Evolutionary conservation across 768 basidiomycete species (phyloP), one percentile per base, ranked within the genome.

Genomic region (Hericium erinaceus): DNA sequence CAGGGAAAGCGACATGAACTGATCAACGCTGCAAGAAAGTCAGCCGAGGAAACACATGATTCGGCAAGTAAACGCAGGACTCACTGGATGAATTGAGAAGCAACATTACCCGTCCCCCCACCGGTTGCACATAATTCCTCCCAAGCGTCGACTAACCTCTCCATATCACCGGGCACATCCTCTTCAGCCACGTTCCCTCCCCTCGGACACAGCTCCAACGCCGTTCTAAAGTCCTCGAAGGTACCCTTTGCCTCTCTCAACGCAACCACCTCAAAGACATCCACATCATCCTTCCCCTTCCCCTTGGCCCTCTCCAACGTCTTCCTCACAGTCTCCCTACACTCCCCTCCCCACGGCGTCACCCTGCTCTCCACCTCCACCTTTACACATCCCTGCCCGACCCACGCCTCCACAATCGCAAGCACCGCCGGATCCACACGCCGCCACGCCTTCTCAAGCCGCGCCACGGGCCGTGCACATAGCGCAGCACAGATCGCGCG

Each of bases 401-500:
- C 79, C 89, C 89, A 91, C 3, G 77, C 74, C 60, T 89, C 86
- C 28, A 89, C 77, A 2, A 75, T 77, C 8, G 77, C 73, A 49
- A 83, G 63, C 16, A 81, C 80, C 20, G 76, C 73, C 0, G 79
- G 67, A 58, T 89, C 85, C 0, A 88, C 86, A 18, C 89, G 75
- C 64, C 81, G 83, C 91, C 91, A 93, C 5, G 77, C 87, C 68
- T 89, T 90, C 52, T 84, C 86, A 52, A 92, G 68, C 39, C 91
- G 73, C 9, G 89, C 87, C 20, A 93, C 76, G 16, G 91, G 85
- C 26, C 83, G 74, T 15, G 85, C 84, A 60, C 85, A 88, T 15
- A 92, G 67, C 7, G 85, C 91, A 12, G 77, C 74, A n/a, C 69
- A 70, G 54, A 92, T 85, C 2, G 89, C 89, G 44, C 74, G 78